Percentiles rank a stretch among this genome's conserved stretches.
These are phyloP conservation scores for Juglanconis oblonga DNA, from an alignment of 2,329 filamentous ascomycete species.

Conservation along the genomic window DNA sequence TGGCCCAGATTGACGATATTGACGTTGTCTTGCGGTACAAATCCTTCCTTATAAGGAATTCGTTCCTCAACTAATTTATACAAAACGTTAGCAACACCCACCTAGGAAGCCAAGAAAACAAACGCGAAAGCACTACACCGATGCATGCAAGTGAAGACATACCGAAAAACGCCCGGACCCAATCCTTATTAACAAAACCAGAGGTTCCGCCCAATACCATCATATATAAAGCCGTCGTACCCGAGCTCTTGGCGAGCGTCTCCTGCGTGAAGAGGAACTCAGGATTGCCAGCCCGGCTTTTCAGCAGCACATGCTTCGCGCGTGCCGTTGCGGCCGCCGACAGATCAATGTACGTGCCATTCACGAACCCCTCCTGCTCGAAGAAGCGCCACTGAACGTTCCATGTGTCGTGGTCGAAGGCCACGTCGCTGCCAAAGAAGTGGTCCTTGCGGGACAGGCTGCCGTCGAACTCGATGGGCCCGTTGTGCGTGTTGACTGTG, in stretches of 20 bases:
- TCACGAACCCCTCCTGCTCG: conserved; percentile 1
- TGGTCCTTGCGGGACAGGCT: conserved; percentile 4
- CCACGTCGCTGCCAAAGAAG: conserved; percentile 5
- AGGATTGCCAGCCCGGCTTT: conserved; percentile 1
- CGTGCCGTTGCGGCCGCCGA: not conserved
- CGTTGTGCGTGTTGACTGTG: conserved; percentile 5
- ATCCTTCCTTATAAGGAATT: conserved; percentile 9
- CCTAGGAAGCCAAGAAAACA: too few relatives aligned
- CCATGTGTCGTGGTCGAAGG: not conserved
- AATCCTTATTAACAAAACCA: conserved; percentile 3
- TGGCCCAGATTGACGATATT: not conserved
- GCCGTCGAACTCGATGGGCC: conserved; percentile 3
- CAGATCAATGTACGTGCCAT: not conserved
- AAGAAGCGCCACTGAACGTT: conserved; percentile 2
- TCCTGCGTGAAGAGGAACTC: not conserved
- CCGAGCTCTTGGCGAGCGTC: not conserved
- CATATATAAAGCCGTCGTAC: conserved; percentile 3
- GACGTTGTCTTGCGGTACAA: conserved; percentile 2
- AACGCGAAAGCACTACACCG: not conserved
- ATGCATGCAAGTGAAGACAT: not conserved
- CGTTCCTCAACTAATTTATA: not conserved
- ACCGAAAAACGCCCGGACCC: conserved; percentile 7
- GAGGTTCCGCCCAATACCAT: conserved; percentile 3
- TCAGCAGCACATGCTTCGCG: conserved; percentile 6
- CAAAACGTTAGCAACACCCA: not conserved